Conservation (phyloP, 306 rosid species). For the Biancaea sappan region DNA sequence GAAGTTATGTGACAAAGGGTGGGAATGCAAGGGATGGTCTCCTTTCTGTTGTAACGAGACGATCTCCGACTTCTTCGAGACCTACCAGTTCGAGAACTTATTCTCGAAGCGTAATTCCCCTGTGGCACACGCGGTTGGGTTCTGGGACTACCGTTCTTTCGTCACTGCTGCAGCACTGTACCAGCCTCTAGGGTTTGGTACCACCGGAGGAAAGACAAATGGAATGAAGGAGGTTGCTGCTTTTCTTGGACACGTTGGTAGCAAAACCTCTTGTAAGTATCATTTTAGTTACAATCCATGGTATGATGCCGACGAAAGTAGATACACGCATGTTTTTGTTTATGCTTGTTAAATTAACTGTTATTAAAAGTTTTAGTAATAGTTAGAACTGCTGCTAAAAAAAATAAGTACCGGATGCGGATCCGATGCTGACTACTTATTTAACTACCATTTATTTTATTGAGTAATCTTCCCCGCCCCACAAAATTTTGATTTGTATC, state of each 20-base stretch:
- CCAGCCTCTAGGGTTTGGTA: conserved; percentile 89
- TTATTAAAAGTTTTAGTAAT: too few relatives aligned
- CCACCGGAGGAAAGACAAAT: conserved; percentile 72
- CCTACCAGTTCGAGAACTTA: conserved; percentile 87
- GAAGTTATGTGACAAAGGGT: conserved; percentile 79
- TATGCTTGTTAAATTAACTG: too few relatives aligned
- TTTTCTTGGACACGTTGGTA: conserved; percentile 87
- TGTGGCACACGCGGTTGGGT: conserved; percentile 84
- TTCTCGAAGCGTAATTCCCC: conserved; percentile 79
- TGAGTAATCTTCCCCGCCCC: too few relatives aligned
- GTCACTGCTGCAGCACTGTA: conserved; percentile 67
- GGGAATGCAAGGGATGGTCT: conserved; percentile 88
- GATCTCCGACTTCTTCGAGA: conserved; percentile 64
- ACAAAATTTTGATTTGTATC: too few relatives aligned
- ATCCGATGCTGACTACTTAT: too few relatives aligned
- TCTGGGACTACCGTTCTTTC: conserved; percentile 89
- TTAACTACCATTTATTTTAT: too few relatives aligned
- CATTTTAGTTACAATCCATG: background rate
- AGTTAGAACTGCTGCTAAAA: too few relatives aligned
- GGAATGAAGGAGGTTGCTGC: conserved; percentile 88
- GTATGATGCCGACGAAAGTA: too few relatives aligned
- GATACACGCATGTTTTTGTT: too few relatives aligned
- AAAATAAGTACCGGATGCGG: too few relatives aligned
- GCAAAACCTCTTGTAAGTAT: conserved; percentile 89
- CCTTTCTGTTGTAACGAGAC: conserved; percentile 81